Percentiles rank a stretch among this genome's conserved stretches.
These are phyloP conservation scores for Plantago elongata DNA, from an alignment of 257 asterid genomes.

Conservation along the genomic window DNA sequence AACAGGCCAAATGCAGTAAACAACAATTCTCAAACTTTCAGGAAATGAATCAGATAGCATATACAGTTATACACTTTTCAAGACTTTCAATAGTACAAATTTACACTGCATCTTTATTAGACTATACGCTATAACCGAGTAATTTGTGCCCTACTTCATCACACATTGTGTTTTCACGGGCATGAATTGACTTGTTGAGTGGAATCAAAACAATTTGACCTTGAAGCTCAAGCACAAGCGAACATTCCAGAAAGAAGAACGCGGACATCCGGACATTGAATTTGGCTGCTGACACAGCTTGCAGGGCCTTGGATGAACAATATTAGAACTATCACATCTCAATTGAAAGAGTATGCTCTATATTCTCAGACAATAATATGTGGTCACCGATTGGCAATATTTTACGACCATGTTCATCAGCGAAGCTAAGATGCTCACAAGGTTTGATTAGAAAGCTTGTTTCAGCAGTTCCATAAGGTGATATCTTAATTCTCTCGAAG, in stretches of 20 bases:
- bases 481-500: conserved; percentile 52
- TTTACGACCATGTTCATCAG: conserved; percentile 53
- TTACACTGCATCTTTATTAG: no score
- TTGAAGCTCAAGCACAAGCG: no score
- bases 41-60: not conserved
- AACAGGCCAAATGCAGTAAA: not conserved
- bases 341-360: conserved; percentile 51
- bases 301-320: not conserved
- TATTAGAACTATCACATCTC: conserved; percentile 24
- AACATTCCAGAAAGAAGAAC: not conserved
- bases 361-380: conserved; percentile 38
- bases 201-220: no score
- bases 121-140: no score
- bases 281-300: conserved; percentile 5
- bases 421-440: conserved; percentile 77
- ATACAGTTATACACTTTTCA: not conserved
- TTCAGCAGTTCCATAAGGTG: conserved; percentile 24
- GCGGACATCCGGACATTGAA: not conserved
- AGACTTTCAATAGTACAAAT: no score
- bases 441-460: conserved; percentile 57
- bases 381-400: conserved; percentile 75
- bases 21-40: not conserved
- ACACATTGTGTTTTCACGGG: no score
- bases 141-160: no score
- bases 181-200: no score